Base-by-base conservation (phyloP, 2,329 filamentous ascomycete genomes). In the Alternaria postmessia region DNA sequence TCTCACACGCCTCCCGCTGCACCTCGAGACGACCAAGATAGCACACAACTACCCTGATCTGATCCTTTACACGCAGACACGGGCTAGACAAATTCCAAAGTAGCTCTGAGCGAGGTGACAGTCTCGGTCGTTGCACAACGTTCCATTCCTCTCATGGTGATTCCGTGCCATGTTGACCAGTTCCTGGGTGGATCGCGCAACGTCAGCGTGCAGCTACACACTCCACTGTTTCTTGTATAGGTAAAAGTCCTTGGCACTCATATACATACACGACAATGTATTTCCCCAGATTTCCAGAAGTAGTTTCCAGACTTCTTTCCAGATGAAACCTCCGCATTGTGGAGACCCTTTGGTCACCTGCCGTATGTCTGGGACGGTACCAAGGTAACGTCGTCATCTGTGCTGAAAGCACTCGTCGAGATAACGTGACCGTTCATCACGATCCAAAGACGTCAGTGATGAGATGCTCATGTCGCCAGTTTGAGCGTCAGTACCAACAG, bases 401-500 rank as follows among this genome's bases (percentile, higher is more conserved):
- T 38, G 32, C 12, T 38, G 32, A 38, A 8, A 7, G 3, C 22
- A 6, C 12, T 1, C 22, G 7, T 49, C 30, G 20, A n/a, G n/a
- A 18, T 4, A 48, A 32, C 20, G 18, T 12, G 38, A 22, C 18
- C 18, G 4, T 22, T 41, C 38, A 12, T 41, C 44, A 48, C 22
- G 44, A 24, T 20, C 6, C 18, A 32, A 52, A 32, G 11, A 11
- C 8, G 5, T 1, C 22, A 2, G 16, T 42, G 16, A 8, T 24
- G 49, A 22, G 9, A 14, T 36, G 46, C 5, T 41, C 41, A 56
- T 24, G 16, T 61, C 14, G 70, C 67, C 28, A 88, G 76, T 62
- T 81, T 82, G 69, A 89, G 66, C 4, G 86, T 89, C 70, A 90
- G 79, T 30, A 84, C 85, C 62, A 90, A 80, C 68, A 90, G 78